Evolutionary conservation across 305 asterid genomes (phyloP).

Genomic region (Coffea humblotiana): DNA sequence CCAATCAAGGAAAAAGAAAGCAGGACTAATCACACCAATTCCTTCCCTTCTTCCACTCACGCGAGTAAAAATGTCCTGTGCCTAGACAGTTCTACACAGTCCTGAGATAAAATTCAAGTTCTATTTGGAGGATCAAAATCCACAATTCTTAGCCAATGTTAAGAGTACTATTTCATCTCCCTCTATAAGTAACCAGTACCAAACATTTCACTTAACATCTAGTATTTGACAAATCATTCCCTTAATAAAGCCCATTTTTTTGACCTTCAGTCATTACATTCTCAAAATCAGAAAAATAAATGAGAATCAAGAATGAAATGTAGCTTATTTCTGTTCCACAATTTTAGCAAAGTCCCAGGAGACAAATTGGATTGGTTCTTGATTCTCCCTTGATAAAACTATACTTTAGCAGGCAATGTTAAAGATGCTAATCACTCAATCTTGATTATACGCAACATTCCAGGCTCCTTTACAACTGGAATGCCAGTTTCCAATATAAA

Average conservation of each 20-base stretch:
- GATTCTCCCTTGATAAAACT: neutral
- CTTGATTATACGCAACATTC: neutral
- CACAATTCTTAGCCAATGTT: neutral
- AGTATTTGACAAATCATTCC: neutral
- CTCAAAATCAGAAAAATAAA: neutral
- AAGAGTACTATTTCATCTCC: neutral
- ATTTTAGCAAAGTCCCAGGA: no score
- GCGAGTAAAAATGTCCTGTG: neutral
- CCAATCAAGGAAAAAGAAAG: neutral
- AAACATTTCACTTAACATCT: neutral
- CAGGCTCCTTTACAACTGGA: neutral
- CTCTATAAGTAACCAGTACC: neutral
- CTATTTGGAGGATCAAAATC: neutral
- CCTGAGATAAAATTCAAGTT: neutral
- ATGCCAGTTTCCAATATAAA: neutral
- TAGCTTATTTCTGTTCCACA: neutral
- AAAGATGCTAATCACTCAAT: neutral
- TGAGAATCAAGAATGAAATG: neutral
- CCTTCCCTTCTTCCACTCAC: neutral
- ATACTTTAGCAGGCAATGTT: neutral
- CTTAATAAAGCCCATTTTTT: neutral
- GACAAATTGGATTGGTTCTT: neutral
- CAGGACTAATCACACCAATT: neutral
- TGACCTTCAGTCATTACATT: neutral
- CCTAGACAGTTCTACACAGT: neutral